phyloP scores from a whole-genome alignment of 2,329 filamentous ascomycete species.

The Pyricularia sp. region DNA sequence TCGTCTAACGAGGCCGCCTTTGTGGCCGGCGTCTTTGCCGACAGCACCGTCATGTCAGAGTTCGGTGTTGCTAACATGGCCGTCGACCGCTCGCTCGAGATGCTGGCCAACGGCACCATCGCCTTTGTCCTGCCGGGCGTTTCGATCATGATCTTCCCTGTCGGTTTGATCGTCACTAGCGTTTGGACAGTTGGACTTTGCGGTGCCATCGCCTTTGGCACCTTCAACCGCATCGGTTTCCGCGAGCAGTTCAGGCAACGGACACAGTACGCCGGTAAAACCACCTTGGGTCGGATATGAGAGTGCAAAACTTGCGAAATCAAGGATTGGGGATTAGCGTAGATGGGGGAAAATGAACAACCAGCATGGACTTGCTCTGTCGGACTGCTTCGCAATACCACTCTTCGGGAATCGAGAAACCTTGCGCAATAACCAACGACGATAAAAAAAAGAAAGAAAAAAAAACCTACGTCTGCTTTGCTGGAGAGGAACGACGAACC shows the following conservation, averaged over 20 bases:
- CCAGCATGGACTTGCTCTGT: not conserved
- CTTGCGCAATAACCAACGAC: not conserved
- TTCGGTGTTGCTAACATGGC: slow-evolving; percentile 34
- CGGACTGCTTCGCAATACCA: not conserved
- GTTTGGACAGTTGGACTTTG: slow-evolving; percentile 45
- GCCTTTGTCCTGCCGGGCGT: slow-evolving; percentile 59
- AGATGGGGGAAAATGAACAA: not conserved
- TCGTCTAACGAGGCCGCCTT: slow-evolving; percentile 60
- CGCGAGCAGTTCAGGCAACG: slow-evolving; percentile 47
- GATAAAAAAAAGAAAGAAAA: too few relatives aligned
- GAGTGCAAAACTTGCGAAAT: not conserved
- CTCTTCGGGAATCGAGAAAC: not conserved
- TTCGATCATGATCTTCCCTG: slow-evolving; percentile 54
- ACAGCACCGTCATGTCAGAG: slow-evolving; percentile 38
- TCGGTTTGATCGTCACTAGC: slow-evolving; percentile 53
- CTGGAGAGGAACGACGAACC: not conserved
- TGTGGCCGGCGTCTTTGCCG: slow-evolving; percentile 56
- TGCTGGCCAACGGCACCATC: slow-evolving; percentile 35
- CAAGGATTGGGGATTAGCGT: not conserved
- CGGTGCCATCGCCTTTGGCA: slow-evolving; percentile 43
- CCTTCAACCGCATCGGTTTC: slow-evolving; percentile 52
- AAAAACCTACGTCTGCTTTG: not conserved
- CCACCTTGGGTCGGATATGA: slow-evolving; percentile 16
- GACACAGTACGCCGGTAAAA: slow-evolving; percentile 28
- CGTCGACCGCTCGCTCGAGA: slow-evolving; percentile 31